Evolutionary conservation across 2,329 filamentous ascomycete genomes (phyloP).

Genomic region (Raffaelea arxii): DNA sequence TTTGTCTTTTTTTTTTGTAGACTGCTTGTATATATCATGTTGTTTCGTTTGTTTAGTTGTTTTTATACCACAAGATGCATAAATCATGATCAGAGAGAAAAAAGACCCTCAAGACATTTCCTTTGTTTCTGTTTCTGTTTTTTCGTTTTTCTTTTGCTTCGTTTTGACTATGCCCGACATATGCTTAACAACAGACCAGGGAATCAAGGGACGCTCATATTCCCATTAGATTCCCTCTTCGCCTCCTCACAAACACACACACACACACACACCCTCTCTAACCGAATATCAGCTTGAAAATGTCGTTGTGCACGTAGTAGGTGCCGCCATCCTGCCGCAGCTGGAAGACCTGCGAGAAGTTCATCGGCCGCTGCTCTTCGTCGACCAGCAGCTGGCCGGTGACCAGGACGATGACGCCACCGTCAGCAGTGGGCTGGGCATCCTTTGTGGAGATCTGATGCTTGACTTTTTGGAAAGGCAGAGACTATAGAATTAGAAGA

Average conservation of each 20-base stretch:
- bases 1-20: neutral
- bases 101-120: neutral
- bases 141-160: too few relatives aligned
- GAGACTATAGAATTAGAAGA: constrained; percentile 37
- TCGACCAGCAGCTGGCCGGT: constrained; percentile 83
- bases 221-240: too few relatives aligned
- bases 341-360: constrained; percentile 85
- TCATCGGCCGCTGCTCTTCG: constrained; percentile 77
- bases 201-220: too few relatives aligned
- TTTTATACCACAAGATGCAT: too few relatives aligned
- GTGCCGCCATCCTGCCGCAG: constrained; percentile 57
- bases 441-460: constrained; percentile 73
- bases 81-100: neutral
- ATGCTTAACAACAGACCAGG: too few relatives aligned
- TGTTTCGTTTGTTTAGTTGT: neutral
- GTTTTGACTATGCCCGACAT: too few relatives aligned
- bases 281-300: constrained; percentile 82
- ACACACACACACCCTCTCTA: too few relatives aligned
- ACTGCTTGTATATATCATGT: neutral
- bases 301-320: constrained; percentile 87
- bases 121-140: neutral
- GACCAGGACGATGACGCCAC: constrained; percentile 75
- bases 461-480: constrained; percentile 73
- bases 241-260: too few relatives aligned
- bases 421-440: constrained; percentile 64